Percentiles rank a stretch among this genome's conserved stretches.
phyloP scores from a whole-genome alignment of 2,329 filamentous ascomycete genomes.

The Aspergillus fijiensis region DNA sequence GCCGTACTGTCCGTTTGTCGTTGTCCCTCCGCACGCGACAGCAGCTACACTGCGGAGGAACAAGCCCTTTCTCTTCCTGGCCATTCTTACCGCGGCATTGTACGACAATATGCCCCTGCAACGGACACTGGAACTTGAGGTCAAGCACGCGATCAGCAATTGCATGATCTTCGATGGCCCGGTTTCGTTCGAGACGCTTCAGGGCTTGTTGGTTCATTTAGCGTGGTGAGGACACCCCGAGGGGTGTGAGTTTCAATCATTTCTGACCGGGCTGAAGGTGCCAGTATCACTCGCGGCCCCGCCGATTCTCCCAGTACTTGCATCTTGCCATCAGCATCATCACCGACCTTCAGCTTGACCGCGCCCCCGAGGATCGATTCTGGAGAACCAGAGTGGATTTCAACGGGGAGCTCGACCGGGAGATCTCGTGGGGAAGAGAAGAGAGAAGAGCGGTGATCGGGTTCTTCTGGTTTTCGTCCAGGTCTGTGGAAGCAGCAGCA shows the following conservation, averaged over 20 bases:
- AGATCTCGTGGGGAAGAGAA: constrained; percentile 34
- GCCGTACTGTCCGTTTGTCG: constrained; percentile 40
- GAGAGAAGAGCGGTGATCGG: constrained; percentile 47
- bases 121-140: constrained; percentile 31
- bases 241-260: background rate
- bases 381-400: constrained; percentile 26
- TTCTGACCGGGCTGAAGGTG: constrained; percentile 23
- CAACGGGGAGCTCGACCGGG: background rate
- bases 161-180: constrained; percentile 33
- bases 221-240: constrained; percentile 31
- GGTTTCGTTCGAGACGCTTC: constrained; percentile 41
- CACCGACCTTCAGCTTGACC: constrained; percentile 35
- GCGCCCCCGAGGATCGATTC: constrained; percentile 25
- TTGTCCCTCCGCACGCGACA: constrained; percentile 27
- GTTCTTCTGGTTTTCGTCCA: constrained; percentile 46
- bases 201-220: constrained; percentile 39
- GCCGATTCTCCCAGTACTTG: constrained; percentile 35
- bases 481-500: constrained; percentile 26
- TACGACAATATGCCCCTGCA: constrained; percentile 37
- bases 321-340: constrained; percentile 40
- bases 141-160: constrained; percentile 31
- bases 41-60: constrained; percentile 28
- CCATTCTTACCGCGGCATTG: constrained; percentile 33
- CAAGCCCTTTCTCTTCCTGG: constrained; percentile 38
- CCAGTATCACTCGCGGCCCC: constrained; percentile 34